These are phyloP conservation scores for Raffaelea ambrosiae DNA, from an alignment of 2,329 filamentous ascomycete species.

Conservation along the genomic window DNA sequence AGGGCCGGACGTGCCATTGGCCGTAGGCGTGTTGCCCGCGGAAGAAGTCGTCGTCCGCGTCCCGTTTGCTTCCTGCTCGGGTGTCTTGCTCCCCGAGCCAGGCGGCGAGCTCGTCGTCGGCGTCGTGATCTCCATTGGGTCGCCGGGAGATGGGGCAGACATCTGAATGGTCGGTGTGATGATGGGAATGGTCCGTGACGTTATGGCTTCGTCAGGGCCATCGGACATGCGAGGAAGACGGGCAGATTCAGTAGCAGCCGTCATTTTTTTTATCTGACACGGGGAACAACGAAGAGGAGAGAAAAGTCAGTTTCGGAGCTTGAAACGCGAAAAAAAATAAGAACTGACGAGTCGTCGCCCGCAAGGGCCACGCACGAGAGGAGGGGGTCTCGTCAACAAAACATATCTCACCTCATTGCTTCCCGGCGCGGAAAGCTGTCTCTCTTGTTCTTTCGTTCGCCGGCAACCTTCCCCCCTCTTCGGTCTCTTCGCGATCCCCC, in stretches of 20 bases:
- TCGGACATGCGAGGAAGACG: slow-evolving; percentile 32
- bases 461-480: neutral
- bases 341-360: no score
- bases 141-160: slow-evolving; percentile 48
- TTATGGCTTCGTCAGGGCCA: slow-evolving; percentile 35
- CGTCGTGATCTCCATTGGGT: slow-evolving; percentile 54
- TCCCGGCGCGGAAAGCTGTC: neutral
- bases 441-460: neutral
- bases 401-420: slow-evolving; percentile 7
- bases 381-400: neutral
- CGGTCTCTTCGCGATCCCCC: neutral
- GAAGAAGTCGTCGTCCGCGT: neutral
- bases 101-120: slow-evolving; percentile 36
- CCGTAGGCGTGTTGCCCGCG: neutral
- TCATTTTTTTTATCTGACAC: slow-evolving; percentile 33
- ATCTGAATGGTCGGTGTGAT: slow-evolving; percentile 48
- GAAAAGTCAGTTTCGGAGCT: no score
- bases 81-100: slow-evolving; percentile 28
- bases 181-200: slow-evolving; percentile 48
- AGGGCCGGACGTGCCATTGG: slow-evolving; percentile 15
- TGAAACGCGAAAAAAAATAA: no score
- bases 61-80: slow-evolving; percentile 10
- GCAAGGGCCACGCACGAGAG: no score
- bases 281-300: no score
- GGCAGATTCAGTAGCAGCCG: slow-evolving; percentile 42